These are phyloP conservation scores for Quercus alba DNA, from an alignment of 306 rosid species.

Conservation along the genomic window DNA sequence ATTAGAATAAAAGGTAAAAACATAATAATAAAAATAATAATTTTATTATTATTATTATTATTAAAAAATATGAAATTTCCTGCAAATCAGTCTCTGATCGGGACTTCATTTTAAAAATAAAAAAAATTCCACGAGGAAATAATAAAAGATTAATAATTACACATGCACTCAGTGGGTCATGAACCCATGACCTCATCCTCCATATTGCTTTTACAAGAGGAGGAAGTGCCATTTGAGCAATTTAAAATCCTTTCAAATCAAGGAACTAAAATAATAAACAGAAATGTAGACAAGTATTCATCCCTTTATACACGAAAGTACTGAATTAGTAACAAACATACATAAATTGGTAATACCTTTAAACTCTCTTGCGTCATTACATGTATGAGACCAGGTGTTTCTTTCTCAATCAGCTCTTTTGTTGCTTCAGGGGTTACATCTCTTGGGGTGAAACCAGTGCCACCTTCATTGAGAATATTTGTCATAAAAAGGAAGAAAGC, in stretches of 20 bases:
- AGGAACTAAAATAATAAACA: neutral
- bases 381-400: constrained; percentile 83
- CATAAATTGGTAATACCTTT: constrained; percentile 46
- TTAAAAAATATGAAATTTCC: neutral
- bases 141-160: too few relatives aligned
- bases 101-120: neutral
- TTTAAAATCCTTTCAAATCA: neutral
- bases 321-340: constrained; percentile 8
- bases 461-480: constrained; percentile 53
- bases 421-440: constrained; percentile 98
- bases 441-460: constrained; percentile 77
- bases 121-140: neutral
- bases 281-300: neutral
- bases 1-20: neutral
- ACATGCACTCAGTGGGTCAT: too few relatives aligned
- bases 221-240: too few relatives aligned
- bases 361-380: constrained; percentile 95
- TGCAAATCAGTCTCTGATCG: neutral
- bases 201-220: too few relatives aligned
- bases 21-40: neutral
- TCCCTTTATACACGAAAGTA: neutral
- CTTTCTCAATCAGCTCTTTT: constrained; percentile 75
- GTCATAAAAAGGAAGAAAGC: constrained; percentile 17
- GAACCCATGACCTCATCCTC: too few relatives aligned
- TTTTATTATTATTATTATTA: neutral